A percentile compares a stretch with the other conserved stretches of the same genome.
These are phyloP conservation scores for Metarhizium humberi DNA, from an alignment of 2,329 filamentous ascomycete species.

Conservation along the genomic window DNA sequence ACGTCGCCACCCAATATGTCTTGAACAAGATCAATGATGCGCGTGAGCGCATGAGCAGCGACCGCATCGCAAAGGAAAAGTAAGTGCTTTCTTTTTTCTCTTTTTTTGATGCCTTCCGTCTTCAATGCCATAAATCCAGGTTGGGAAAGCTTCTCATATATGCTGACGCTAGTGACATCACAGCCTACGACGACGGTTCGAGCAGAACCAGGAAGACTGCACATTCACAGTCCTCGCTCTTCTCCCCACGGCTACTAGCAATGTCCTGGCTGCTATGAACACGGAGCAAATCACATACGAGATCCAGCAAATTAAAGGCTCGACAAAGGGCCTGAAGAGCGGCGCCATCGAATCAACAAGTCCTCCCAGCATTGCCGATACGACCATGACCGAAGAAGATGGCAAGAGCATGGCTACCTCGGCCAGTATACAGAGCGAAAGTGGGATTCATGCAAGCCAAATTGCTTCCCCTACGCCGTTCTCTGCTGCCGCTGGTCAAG, in stretches of 20 bases:
- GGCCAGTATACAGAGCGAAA: conserved; percentile 67
- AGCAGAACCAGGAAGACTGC: conserved; percentile 98
- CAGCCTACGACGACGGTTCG: conserved; percentile 88
- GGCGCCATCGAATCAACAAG: conserved; percentile 41
- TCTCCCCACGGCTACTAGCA: conserved; percentile 81
- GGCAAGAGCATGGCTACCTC: conserved; percentile 52
- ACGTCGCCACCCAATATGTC: conserved; percentile 88
- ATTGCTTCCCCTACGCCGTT: conserved; percentile 47
- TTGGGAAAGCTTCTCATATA: not conserved
- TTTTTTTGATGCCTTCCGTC: not conserved
- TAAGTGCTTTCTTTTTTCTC: conserved; percentile 32
- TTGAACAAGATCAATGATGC: conserved; percentile 85
- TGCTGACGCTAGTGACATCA: not conserved
- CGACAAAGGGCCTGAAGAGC: conserved; percentile 50
- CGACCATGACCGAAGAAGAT: conserved; percentile 77
- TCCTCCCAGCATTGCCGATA: conserved; percentile 51
- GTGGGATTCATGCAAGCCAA: conserved; percentile 77
- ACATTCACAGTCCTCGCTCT: conserved; percentile 96
- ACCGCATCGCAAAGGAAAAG: conserved; percentile 96
- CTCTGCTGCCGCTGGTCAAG: conserved; percentile 22
- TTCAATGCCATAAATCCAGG: not conserved
- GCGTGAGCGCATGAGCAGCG: conserved; percentile 91
- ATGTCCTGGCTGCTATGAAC: conserved; percentile 77
- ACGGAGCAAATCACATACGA: conserved; percentile 91
- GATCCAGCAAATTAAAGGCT: conserved; percentile 80